Conservation (phyloP, 306 rosid genomes). For the Glycyrrhiza uralensis region DNA sequence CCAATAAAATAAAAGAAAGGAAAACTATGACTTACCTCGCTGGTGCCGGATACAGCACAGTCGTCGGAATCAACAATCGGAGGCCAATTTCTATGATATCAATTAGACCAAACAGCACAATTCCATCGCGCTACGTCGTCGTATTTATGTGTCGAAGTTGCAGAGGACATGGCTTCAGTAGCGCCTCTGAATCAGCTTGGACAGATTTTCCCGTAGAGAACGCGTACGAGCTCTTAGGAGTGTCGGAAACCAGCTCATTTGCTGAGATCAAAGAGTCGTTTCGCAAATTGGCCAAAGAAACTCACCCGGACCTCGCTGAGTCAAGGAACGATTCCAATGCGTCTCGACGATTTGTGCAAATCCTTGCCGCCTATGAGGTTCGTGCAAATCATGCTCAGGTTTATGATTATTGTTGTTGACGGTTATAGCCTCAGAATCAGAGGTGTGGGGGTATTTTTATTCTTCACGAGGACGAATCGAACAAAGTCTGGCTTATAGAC, state of each 20-base stretch:
- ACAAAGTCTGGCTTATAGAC: neutral
- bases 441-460: neutral
- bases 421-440: neutral
- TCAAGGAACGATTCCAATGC: conserved; percentile 52
- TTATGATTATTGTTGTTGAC: neutral
- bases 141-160: conserved; percentile 17
- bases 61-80: conserved; percentile 24
- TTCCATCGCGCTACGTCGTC: conserved; percentile 20
- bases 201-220: conserved; percentile 49
- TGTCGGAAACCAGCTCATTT: conserved; percentile 68
- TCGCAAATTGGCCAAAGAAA: conserved; percentile 87
- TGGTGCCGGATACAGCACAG: neutral
- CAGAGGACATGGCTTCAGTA: conserved; percentile 41
- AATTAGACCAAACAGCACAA: conserved; percentile 18
- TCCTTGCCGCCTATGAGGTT: conserved; percentile 95
- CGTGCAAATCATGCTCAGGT: neutral
- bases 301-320: conserved; percentile 91
- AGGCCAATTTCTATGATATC: conserved; percentile 9
- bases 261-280: conserved; percentile 82
- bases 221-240: conserved; percentile 81
- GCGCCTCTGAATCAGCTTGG: conserved; percentile 47
- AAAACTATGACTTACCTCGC: conserved; percentile 28
- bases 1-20: neutral
- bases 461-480: neutral
- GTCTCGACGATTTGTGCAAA: conserved; percentile 76